These are phyloP conservation scores for Agaricus bisporus DNA, from an alignment of 768 basidiomycete species.

Conservation along the genomic window DNA sequence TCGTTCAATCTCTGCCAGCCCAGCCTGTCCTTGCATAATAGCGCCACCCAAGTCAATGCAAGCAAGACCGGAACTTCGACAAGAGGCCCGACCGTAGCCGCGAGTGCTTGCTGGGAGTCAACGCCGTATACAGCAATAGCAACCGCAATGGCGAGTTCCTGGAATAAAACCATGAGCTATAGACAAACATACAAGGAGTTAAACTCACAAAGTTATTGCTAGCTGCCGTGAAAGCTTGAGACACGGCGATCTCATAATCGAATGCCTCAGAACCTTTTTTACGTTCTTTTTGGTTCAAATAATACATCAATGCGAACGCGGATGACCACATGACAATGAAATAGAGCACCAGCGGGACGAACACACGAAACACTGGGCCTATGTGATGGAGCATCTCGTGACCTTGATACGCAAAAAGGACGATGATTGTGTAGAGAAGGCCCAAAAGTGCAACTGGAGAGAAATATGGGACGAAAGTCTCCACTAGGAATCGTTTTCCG, in stretches of 20 bases:
- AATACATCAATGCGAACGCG: slow-evolving; percentile 21
- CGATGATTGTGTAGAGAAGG: slow-evolving; percentile 74
- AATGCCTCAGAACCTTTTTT: slow-evolving; percentile 13
- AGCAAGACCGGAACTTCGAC: slow-evolving; percentile 74
- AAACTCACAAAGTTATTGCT: slow-evolving; percentile 69
- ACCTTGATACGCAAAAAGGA: slow-evolving; percentile 63
- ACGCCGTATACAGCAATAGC: slow-evolving; percentile 68
- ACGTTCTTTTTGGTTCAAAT: slow-evolving; percentile 31
- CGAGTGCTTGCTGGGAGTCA: slow-evolving; percentile 71
- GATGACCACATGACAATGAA: slow-evolving; percentile 63
- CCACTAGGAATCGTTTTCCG: slow-evolving; percentile 43
- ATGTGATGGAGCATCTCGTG: slow-evolving; percentile 58
- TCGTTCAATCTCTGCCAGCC: slow-evolving; percentile 26
- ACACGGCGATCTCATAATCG: slow-evolving; percentile 68
- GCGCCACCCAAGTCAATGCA: slow-evolving; percentile 53
- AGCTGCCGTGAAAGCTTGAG: slow-evolving; percentile 75
- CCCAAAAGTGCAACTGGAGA: slow-evolving; percentile 67
- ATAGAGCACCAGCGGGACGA: slow-evolving; percentile 77
- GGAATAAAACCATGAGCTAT: neutral
- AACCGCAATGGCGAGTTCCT: slow-evolving; percentile 60
- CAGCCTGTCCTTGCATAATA: slow-evolving; percentile 35
- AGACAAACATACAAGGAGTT: neutral
- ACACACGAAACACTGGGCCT: slow-evolving; percentile 71
- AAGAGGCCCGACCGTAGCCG: slow-evolving; percentile 75
- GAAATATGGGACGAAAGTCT: slow-evolving; percentile 61